Conservation (phyloP, 169 alveolate species). For the Plasmodium fragile region DNA sequence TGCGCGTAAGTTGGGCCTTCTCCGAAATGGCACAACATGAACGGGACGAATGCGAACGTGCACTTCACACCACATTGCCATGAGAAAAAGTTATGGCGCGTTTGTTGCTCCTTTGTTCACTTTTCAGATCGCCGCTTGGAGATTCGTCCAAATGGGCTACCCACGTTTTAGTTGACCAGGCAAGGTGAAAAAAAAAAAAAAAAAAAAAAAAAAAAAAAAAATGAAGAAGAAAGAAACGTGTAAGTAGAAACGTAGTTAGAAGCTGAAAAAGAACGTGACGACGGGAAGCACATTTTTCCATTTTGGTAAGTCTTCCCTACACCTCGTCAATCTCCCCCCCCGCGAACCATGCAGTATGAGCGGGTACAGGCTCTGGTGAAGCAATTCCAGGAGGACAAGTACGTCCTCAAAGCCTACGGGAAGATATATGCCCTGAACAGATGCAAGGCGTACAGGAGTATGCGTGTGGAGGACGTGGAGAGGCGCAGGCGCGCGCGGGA, state of each 20-base stretch:
- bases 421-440: constrained; percentile 26
- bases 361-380: background rate
- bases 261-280: background rate
- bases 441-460: constrained; percentile 28
- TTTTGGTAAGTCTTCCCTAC: background rate
- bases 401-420: constrained; percentile 17
- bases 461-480: constrained; percentile 37
- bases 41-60: background rate
- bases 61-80: background rate
- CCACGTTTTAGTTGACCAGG: background rate
- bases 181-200: background rate
- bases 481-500: background rate
- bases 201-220: background rate
- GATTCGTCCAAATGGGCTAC: background rate
- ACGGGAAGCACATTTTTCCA: background rate
- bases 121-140: background rate
- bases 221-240: background rate
- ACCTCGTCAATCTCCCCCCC: background rate
- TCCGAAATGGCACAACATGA: background rate
- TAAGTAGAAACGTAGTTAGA: background rate
- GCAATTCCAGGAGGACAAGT: constrained; percentile 21
- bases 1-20: background rate
- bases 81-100: background rate
- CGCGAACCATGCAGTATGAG: constrained; percentile 26
- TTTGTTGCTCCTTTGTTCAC: background rate